Evolutionary conservation across 2,329 filamentous ascomycete species (phyloP), one percentile per base, ranked within the genome.

Genomic region (Colletotrichum sansevieriae): DNA sequence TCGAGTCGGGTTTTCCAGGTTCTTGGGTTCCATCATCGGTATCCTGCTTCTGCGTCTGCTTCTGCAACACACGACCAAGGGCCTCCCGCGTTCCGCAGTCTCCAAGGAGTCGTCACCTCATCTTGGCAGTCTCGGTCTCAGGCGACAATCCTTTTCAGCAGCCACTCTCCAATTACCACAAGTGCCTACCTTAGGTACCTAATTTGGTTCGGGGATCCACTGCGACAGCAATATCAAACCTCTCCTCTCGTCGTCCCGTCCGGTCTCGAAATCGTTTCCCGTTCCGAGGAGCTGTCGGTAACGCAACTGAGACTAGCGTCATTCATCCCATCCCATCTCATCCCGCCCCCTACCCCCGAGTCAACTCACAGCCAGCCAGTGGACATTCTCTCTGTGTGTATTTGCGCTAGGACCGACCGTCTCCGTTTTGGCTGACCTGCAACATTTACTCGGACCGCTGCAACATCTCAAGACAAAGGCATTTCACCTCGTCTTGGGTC

Each of bases 321-420:
- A 63, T 66, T 63, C 63, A 35, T 66, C 49, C 57, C 57, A 51
- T 65, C 41, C 18, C 55, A 35, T 41, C 57, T 49, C 49, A 52
- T 22, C 58, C 33, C 59, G 52, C 46, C 46, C 18, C 35, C 22
- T 18, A 11, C 37, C 15, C 35, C 54, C 43, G 44, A 49, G 25
- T 37, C 29, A 60, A 9, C 29, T 29, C 6, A 29, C 55, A 15
- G 25, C 25, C 25, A 33, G 9, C 29, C 29, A 7, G 29, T 29
- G 29, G 29, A 29, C 29, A 29, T 29, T 29, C 29, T 29, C 25
- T 29, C 25, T 8, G 25, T 29, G 25, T 29, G 25, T 29, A 6
- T 7, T 29, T 29, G 29, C 29, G 8, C 29, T 8, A 29, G 29
- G 29, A 51, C 59, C 44, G 59, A 63, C 44, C 35, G 57, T 63